phyloP scores from a whole-genome alignment of 331 rosid species.

The Malus hybrid region DNA sequence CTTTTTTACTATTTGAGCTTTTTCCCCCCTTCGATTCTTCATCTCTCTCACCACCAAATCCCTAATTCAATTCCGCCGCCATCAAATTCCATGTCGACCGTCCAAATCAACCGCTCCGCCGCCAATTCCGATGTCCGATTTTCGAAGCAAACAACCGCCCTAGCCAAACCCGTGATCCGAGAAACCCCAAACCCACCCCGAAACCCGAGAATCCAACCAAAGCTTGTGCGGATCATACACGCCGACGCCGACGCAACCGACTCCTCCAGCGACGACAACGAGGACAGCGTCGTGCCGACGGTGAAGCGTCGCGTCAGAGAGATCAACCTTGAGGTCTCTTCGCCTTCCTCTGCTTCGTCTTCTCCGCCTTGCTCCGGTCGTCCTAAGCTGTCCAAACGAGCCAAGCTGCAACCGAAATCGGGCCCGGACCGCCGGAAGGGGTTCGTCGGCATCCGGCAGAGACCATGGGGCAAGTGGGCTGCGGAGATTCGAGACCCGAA shows the following conservation, averaged over 20 bases:
- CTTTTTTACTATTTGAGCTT: no score
- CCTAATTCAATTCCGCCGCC: background rate
- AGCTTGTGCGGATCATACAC: constrained; percentile 50
- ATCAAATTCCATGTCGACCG: background rate
- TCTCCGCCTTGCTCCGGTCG: background rate
- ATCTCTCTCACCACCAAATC: background rate
- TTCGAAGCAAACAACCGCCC: constrained; percentile 9
- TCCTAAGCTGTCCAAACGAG: background rate
- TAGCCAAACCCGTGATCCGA: background rate
- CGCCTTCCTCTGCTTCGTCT: background rate
- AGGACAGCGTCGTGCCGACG: background rate
- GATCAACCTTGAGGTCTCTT: constrained; percentile 19
- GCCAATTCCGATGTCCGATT: background rate
- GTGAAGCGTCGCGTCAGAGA: constrained; percentile 30
- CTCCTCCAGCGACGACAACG: constrained; percentile 45
- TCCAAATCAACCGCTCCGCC: constrained; percentile 9
- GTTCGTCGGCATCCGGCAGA: constrained; percentile 58
- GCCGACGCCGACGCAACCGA: constrained; percentile 74
- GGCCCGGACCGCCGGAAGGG: constrained; percentile 5
- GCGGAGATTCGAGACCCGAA: constrained; percentile 80
- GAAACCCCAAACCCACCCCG: background rate
- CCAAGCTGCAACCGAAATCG: background rate
- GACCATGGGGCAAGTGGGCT: constrained; percentile 83
- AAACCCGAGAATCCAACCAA: constrained; percentile 4
- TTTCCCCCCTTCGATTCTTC: no score